phyloP scores from a whole-genome alignment of 257 asterid genomes.

The Nicotiana undulata region DNA sequence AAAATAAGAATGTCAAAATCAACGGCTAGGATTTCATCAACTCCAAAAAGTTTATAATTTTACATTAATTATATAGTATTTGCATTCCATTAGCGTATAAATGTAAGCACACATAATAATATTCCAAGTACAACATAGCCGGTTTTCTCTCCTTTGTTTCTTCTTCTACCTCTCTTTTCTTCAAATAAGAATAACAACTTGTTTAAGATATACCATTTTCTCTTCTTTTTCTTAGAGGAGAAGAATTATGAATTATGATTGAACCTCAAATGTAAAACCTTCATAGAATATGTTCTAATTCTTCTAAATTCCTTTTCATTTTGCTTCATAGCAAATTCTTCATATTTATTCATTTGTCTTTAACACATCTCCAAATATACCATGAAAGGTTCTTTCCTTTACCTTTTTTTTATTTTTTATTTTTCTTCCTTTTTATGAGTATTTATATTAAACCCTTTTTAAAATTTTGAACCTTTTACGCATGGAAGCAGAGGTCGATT shows the following conservation, averaged over 20 bases:
- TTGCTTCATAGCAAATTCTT: not conserved
- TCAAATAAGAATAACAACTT: constrained; percentile 37
- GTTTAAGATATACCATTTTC: not conserved
- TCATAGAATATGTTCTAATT: not conserved
- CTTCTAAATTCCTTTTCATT: constrained; percentile 9
- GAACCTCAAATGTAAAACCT: constrained; percentile 16
- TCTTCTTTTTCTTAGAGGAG: constrained; percentile 24
- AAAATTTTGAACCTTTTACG: not conserved
- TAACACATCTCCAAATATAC: constrained; percentile 2
- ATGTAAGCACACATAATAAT: not conserved
- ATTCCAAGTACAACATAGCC: constrained; percentile 22
- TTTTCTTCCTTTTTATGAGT: not conserved
- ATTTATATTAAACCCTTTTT: not conserved
- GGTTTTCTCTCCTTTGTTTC: constrained; percentile 18
- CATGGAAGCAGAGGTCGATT: not conserved
- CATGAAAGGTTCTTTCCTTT: not conserved
- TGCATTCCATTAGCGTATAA: not conserved
- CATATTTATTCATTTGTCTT: not conserved
- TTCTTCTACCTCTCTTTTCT: constrained; percentile 6
- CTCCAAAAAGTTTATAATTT: not conserved
- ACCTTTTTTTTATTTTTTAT: not conserved
- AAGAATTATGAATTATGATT: constrained; percentile 15
- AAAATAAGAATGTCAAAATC: constrained; percentile 15
- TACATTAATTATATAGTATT: not conserved
- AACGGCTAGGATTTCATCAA: constrained; percentile 23